Evolutionary conservation across 1,284 basidiomycete genomes (phyloP).

Genomic region (Ceratobasidium sp.): DNA sequence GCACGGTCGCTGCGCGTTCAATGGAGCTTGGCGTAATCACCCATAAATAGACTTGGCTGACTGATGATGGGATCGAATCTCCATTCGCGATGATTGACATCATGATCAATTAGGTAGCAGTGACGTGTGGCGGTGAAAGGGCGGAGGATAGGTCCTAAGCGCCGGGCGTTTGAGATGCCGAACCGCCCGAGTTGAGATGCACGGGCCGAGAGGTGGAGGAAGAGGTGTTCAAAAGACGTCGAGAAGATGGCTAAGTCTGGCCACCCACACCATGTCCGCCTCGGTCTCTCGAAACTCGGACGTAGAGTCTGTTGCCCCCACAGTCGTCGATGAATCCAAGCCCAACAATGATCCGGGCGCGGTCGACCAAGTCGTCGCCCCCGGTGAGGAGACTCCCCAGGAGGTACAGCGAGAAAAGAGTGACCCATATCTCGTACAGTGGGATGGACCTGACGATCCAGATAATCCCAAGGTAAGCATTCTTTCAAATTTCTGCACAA

Average conservation of each 20-base stretch:
- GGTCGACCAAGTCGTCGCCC: slow-evolving; percentile 43
- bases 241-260: neutral
- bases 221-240: slow-evolving; percentile 6
- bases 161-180: slow-evolving; percentile 19
- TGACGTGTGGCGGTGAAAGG: no score
- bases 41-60: no score
- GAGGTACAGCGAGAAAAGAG: slow-evolving; percentile 47
- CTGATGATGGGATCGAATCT: no score
- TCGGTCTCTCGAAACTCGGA: slow-evolving; percentile 36
- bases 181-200: neutral
- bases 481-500: neutral
- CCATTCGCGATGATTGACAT: no score
- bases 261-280: slow-evolving; percentile 17
- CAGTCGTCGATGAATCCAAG: slow-evolving; percentile 32
- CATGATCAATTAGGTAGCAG: no score
- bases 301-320: slow-evolving; percentile 31
- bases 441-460: slow-evolving; percentile 58
- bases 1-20: no score
- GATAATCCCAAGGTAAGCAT: slow-evolving; percentile 61
- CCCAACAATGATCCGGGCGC: neutral
- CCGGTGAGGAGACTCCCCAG: slow-evolving; percentile 44
- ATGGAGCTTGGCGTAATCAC: no score
- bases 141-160: neutral
- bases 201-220: slow-evolving; percentile 17
- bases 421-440: slow-evolving; percentile 60